Evolutionary conservation across 495 filamentous ascomycete genomes (phyloP).

Genomic region (Pyrenopolyporus hunteri): DNA sequence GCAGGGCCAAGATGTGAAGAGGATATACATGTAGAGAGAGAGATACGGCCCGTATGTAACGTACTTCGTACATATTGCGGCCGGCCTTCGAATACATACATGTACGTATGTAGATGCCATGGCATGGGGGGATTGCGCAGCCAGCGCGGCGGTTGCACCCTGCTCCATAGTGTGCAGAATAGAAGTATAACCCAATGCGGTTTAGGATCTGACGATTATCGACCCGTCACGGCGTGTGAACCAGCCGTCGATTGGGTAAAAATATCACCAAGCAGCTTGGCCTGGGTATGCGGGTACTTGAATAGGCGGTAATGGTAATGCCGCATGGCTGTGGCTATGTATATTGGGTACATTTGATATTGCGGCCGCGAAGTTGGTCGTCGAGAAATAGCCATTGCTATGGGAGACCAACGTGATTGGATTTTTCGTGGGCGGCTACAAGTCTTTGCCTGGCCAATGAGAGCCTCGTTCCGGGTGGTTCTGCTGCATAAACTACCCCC

Average conservation of each 20-base stretch:
- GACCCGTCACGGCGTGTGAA: conserved; percentile 29
- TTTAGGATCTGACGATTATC: conserved; percentile 24
- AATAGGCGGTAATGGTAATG: conserved; percentile 30
- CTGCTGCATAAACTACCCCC: conserved; percentile 33
- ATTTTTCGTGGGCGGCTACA: conserved; percentile 52
- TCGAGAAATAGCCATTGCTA: conserved; percentile 35
- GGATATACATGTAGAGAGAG: conserved; percentile 4
- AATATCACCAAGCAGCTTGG: conserved; percentile 3
- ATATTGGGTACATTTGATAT: conserved; percentile 28
- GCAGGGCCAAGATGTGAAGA: conserved; percentile 31
- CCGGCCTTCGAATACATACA: not conserved
- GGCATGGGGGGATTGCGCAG: conserved; percentile 17
- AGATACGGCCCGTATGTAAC: conserved; percentile 12
- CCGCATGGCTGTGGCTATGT: conserved; percentile 13
- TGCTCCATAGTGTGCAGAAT: conserved; percentile 42
- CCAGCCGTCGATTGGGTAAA: conserved; percentile 32
- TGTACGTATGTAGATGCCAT: not conserved
- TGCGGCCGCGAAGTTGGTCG: conserved; percentile 25
- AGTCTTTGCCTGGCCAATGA: conserved; percentile 45
- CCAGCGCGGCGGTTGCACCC: conserved; percentile 22
- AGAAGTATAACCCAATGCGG: conserved; percentile 21
- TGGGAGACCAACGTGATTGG: conserved; percentile 48
- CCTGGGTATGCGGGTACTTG: conserved; percentile 14
- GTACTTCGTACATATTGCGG: not conserved
- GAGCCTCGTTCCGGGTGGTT: conserved; percentile 6